Evolutionary conservation across 768 basidiomycete species (phyloP), one percentile per base, ranked within the genome.

Genomic region (Leccinum barrowsii): DNA sequence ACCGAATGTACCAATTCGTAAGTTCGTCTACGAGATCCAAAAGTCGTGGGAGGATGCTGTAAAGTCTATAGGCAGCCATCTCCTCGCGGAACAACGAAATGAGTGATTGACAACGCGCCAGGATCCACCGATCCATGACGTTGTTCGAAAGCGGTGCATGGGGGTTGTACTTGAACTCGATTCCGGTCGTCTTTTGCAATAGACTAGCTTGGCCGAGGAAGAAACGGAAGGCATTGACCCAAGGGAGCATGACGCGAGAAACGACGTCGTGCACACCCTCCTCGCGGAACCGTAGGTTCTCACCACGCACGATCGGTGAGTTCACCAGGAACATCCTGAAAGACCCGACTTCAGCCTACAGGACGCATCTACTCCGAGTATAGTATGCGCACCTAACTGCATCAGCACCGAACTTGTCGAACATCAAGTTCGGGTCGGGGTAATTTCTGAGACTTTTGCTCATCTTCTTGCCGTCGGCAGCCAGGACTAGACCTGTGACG

Each of bases 1-100:
- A 98, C 50, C 97, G 93, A 70, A 99, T 98, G 75, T 99, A 99
- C 94, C 94, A 98, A 71, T 99, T 99, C 21, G 97, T 99, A 58
- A 98, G 80, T 73, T 98, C 97, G 63, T 96, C 93, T 30, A 99
- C 83, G 58, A 99, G 86, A 62, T 91, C 89, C 58, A 98, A 79
- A 44, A 98, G 79, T 32, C 93, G 85, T 17, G 94, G 94, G 61
- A 98, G 93, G 77, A 99, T 90, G 62, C 94, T 98, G 76, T 98
- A 98, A 12, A 99, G 83, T 62, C 95, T 84, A 75, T 98, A 99
- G 17, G 94, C 93, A 12, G 90, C 89, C 97, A 98, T 99, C 77
- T 99, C 97, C 69, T 89, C 80, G 59, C 85, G 85, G 59, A 99
- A 95, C 56, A 94, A 80, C 68, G 85, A 82, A 77, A 98, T 98